Base-by-base conservation (phyloP, 805 yeast genomes). In the Candida ponderosae region DNA sequence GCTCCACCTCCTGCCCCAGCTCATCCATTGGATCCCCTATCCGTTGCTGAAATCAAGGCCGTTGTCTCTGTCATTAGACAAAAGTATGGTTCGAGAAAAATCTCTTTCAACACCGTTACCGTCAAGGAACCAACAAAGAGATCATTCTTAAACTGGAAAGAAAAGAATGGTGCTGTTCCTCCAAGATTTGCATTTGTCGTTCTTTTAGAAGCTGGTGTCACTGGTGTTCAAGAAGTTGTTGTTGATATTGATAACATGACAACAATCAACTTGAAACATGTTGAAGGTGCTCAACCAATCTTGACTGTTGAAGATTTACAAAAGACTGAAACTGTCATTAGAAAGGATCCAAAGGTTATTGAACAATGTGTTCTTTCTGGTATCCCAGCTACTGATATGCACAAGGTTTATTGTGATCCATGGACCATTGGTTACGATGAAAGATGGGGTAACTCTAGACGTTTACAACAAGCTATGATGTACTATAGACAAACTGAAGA, bases 391-490 rank as follows among this genome's bases (percentile, higher is more conserved):
- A 56, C 56, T 40, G 49, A 62, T 15, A 54, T 63, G 63, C 53
- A 59, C 53, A 66, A 70, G 47, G 65, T 76, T 33, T 76, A 73
- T 63, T 76, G 81, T 62, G 81, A 77, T 53, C 79, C 81, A 36
- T 76, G 82, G 82, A 73, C 82, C 24, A 76, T 78, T 51, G 83
- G 83, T 34, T 77, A 73, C 51, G 84, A 78, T 54, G 82, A 74
- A 63, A 71, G 90, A 62, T 82, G 86, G 83, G 90, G 90, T 32
- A 74, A 81, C 33, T 68, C 76, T 35, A 71, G 74, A 57, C 71
- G 93, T 62, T 70, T 82, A 43, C 90, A 82, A 61, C 93, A 82
- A 61, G 89, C 89, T 31, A 70, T 83, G 59, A 70, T 83, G 71
- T 82, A 80, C 67, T 83, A 79, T 72, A 72, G 88, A 65, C 66